Evolutionary conservation across 2,329 filamentous ascomycete genomes (phyloP).

Genomic region (Nigrospora osmanthi): DNA sequence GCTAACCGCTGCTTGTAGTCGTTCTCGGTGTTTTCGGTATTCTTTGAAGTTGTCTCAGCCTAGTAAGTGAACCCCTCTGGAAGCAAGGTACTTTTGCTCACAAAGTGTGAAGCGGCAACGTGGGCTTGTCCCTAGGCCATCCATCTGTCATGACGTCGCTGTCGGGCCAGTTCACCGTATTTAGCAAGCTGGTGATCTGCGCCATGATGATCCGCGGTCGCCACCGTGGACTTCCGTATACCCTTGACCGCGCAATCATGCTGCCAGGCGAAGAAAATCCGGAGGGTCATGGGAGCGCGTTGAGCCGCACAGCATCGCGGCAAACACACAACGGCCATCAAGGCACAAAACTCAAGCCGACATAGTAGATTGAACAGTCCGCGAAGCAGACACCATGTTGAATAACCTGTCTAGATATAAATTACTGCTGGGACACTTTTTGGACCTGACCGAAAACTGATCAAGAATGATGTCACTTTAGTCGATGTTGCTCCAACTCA

Average conservation of each 20-base stretch:
- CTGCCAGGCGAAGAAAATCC: slow-evolving; percentile 17
- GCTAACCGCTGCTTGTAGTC: neutral
- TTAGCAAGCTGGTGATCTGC: slow-evolving; percentile 44
- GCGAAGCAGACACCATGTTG: too few relatives aligned
- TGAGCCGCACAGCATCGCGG: too few relatives aligned
- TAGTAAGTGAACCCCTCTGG: slow-evolving; percentile 24
- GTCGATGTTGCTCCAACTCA: too few relatives aligned
- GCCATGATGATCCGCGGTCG: slow-evolving; percentile 48
- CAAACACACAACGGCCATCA: too few relatives aligned
- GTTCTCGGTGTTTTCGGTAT: slow-evolving; percentile 46
- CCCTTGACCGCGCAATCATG: slow-evolving; percentile 44
- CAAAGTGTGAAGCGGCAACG: neutral
- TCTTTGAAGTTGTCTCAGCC: slow-evolving; percentile 47
- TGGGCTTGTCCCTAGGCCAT: neutral
- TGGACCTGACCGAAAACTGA: too few relatives aligned
- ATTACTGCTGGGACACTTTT: too few relatives aligned
- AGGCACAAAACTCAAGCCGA: too few relatives aligned
- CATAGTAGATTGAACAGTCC: too few relatives aligned
- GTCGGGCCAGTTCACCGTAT: neutral
- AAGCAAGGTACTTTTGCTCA: neutral
- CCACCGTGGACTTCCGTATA: slow-evolving; percentile 46
- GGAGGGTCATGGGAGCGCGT: too few relatives aligned
- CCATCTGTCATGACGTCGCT: neutral
- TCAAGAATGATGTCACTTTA: too few relatives aligned
- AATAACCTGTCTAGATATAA: too few relatives aligned